Conservation (phyloP, 148 eudicot genomes). For the Rhododendron griersonianum region DNA sequence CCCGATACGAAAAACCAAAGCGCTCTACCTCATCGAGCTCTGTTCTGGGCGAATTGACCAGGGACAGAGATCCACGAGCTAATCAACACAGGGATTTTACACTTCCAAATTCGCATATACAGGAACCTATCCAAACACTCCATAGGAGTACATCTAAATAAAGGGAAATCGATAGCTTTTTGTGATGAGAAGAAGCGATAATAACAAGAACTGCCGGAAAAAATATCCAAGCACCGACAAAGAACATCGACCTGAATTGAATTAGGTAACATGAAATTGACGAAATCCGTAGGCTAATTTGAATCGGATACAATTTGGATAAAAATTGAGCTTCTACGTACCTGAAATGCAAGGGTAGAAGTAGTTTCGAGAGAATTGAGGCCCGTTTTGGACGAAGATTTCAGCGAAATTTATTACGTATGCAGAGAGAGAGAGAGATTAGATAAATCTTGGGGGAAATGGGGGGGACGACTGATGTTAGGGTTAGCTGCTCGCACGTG, state of each 20-base stretch:
- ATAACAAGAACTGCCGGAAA: background rate
- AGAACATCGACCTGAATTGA: conserved; percentile 1
- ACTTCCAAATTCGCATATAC: background rate
- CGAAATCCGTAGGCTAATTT: background rate
- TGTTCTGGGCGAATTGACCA: background rate
- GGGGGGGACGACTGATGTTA: background rate
- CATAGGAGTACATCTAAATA: background rate
- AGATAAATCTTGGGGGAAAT: background rate
- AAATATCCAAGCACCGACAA: background rate
- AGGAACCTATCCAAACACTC: background rate
- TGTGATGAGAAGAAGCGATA: background rate
- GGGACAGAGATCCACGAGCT: background rate
- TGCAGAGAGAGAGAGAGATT: background rate
- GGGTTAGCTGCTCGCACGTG: conserved; percentile 5
- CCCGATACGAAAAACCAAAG: background rate
- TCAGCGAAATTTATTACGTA: background rate
- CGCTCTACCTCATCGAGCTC: background rate
- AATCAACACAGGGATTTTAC: background rate
- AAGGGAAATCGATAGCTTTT: background rate
- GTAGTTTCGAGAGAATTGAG: background rate
- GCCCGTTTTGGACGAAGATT: background rate
- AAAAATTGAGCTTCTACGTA: background rate
- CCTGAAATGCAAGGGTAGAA: background rate
- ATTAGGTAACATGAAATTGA: background rate
- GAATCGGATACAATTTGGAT: background rate